Conservation (phyloP, 208 protist genomes). For the Vickermania ingenoplastis region DNA sequence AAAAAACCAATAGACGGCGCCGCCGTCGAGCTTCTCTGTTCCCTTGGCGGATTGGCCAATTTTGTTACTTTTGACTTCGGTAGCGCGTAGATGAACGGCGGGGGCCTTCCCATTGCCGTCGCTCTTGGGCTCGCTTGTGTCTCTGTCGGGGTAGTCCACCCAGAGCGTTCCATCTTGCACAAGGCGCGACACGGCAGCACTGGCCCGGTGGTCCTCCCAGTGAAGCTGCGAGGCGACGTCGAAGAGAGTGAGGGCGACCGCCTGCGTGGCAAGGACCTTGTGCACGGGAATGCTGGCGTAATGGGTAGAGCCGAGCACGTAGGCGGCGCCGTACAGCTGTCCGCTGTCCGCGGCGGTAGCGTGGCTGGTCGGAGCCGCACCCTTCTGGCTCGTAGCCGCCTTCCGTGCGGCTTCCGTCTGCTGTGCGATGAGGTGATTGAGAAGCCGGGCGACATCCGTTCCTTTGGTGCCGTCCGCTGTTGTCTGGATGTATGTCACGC, state of each 20-base stretch:
- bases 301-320: conserved; percentile 23
- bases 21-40: conserved; percentile 1
- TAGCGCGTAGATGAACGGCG: not conserved
- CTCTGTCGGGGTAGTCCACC: conserved; percentile 43
- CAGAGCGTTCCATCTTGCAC: conserved; percentile 77
- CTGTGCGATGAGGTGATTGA: conserved; percentile 43
- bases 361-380: not conserved
- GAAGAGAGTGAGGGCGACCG: conserved; percentile 35
- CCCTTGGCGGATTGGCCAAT: not conserved
- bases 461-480: conserved; percentile 50
- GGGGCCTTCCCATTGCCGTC: not conserved
- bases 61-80: not conserved
- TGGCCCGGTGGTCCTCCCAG: conserved; percentile 59
- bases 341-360: not conserved
- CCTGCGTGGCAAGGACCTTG: conserved; percentile 21
- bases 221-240: conserved; percentile 31
- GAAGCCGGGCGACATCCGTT: conserved; percentile 46
- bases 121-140: no score
- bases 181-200: conserved; percentile 45
- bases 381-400: conserved; percentile 6
- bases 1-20: conserved; percentile 18
- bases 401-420: conserved; percentile 33
- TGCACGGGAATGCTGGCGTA: conserved; percentile 1
- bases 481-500: conserved; percentile 76
- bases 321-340: conserved; percentile 25